A percentile compares a stretch with the other conserved stretches of the same genome.
Conservation (phyloP, 192 early-diverging fungal genomes). For the Coemansia erecta region DNA sequence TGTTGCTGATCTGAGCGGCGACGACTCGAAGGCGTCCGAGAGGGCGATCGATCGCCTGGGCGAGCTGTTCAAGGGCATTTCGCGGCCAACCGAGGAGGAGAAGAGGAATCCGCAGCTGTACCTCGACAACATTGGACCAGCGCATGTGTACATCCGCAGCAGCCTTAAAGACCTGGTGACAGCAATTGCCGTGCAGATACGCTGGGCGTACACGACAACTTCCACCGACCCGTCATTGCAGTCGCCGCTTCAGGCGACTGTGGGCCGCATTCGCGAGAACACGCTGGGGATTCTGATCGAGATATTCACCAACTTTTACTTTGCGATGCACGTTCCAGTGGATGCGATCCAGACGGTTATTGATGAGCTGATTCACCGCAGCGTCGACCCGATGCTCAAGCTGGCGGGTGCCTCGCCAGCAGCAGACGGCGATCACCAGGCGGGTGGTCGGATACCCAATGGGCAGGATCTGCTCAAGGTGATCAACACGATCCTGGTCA, state of each 20-base stretch:
- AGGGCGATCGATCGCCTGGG: constrained; percentile 37
- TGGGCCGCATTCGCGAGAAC: constrained; percentile 72
- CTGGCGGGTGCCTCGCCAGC: neutral
- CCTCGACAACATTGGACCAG: constrained; percentile 2
- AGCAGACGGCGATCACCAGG: too few relatives aligned
- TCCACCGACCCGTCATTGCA: constrained; percentile 22
- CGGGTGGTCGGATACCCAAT: neutral
- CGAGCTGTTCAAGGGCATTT: constrained; percentile 11
- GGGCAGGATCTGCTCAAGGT: constrained; percentile 59
- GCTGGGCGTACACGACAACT: constrained; percentile 31
- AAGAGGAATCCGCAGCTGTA: neutral
- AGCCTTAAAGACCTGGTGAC: constrained; percentile 18
- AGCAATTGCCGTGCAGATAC: constrained; percentile 27
- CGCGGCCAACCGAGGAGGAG: constrained; percentile 1
- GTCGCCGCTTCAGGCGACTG: constrained; percentile 25
- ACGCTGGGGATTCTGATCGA: constrained; percentile 60
- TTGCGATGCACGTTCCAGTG: constrained; percentile 64
- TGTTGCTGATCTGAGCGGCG: constrained; percentile 35
- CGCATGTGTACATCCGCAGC: constrained; percentile 19
- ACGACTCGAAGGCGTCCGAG: constrained; percentile 30
- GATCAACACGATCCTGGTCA: constrained; percentile 85
- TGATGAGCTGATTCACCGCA: constrained; percentile 72
- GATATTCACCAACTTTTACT: constrained; percentile 67
- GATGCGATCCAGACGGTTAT: constrained; percentile 67
- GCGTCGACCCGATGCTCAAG: constrained; percentile 76